phyloP scores from a whole-genome alignment of 2,329 filamentous ascomycete species.

The Trichoderma pleuroti region DNA sequence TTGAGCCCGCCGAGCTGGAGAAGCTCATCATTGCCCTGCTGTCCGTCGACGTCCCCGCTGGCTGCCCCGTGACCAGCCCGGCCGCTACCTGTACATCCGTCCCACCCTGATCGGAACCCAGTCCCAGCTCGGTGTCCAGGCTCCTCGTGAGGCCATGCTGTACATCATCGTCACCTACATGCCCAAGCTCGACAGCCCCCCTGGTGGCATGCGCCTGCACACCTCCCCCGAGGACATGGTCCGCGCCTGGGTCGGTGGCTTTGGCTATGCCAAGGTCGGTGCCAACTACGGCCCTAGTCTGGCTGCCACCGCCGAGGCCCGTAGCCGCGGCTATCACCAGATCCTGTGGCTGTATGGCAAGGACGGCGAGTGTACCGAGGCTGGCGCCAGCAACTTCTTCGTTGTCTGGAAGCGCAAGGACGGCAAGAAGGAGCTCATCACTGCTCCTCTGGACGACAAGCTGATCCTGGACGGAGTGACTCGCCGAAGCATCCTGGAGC shows the following conservation, averaged over 20 bases:
- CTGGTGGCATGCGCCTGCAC: constrained; percentile 66
- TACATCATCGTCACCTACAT: constrained; percentile 71
- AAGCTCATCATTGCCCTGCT: constrained; percentile 70
- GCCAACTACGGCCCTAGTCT: constrained; percentile 90
- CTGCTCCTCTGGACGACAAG: constrained; percentile 76
- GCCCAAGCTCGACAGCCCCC: constrained; percentile 51
- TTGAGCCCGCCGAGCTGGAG: constrained; percentile 68
- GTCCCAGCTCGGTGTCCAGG: constrained; percentile 73
- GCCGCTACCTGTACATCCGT: constrained; percentile 76
- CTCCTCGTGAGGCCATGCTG: constrained; percentile 79
- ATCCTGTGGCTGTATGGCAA: constrained; percentile 89
- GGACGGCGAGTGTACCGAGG: constrained; percentile 78
- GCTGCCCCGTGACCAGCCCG: constrained; percentile 67
- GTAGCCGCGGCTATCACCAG: constrained; percentile 73
- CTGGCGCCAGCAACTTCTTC: constrained; percentile 90
- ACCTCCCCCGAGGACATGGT: constrained; percentile 79
- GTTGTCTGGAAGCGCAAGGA: constrained; percentile 63
- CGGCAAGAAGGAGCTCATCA: constrained; percentile 64
- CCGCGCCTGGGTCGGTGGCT: constrained; percentile 89
- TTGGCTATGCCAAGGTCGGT: constrained; percentile 87
- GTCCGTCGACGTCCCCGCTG: constrained; percentile 70
- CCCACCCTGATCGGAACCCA: constrained; percentile 85
- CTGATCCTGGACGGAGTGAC: constrained; percentile 88
- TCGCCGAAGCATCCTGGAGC: constrained; percentile 72
- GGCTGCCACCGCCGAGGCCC: constrained; percentile 72